These are phyloP conservation scores for Oemleria cerasiformis DNA, from an alignment of 306 rosid genomes.

Conservation along the genomic window DNA sequence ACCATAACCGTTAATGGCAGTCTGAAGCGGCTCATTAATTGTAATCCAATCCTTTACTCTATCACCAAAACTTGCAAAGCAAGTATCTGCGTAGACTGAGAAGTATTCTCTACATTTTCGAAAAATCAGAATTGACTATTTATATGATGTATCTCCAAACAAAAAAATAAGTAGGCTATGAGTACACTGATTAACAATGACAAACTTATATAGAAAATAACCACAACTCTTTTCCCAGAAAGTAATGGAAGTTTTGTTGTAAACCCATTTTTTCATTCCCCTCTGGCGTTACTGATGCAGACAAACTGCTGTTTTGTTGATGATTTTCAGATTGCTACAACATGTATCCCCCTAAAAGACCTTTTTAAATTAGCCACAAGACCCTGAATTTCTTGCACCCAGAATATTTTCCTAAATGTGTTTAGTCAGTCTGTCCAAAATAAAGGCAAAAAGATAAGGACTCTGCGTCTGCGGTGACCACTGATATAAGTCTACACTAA, in stretches of 20 bases:
- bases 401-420: neutral
- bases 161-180: neutral
- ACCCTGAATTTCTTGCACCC: neutral
- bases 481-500: neutral
- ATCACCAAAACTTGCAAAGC: constrained; percentile 90
- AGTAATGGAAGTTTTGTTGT: neutral
- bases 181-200: neutral
- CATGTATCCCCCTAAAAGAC: neutral
- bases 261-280: neutral
- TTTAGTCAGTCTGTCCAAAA: neutral
- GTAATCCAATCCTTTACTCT: constrained; percentile 92
- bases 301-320: neutral
- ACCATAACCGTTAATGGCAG: constrained; percentile 74
- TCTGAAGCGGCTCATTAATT: constrained; percentile 85
- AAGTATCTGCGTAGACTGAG: constrained; percentile 73
- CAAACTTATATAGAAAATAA: neutral
- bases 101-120: constrained; percentile 63
- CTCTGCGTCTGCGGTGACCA: neutral
- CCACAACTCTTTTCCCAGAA: neutral
- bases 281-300: neutral
- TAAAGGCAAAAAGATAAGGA: neutral
- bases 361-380: neutral
- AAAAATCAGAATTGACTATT: constrained; percentile 6
- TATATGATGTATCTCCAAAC: neutral
- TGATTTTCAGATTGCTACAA: constrained; percentile 8